These are phyloP conservation scores for Parastagonospora avenae DNA, from an alignment of 2,329 filamentous ascomycete genomes.

Conservation along the genomic window DNA sequence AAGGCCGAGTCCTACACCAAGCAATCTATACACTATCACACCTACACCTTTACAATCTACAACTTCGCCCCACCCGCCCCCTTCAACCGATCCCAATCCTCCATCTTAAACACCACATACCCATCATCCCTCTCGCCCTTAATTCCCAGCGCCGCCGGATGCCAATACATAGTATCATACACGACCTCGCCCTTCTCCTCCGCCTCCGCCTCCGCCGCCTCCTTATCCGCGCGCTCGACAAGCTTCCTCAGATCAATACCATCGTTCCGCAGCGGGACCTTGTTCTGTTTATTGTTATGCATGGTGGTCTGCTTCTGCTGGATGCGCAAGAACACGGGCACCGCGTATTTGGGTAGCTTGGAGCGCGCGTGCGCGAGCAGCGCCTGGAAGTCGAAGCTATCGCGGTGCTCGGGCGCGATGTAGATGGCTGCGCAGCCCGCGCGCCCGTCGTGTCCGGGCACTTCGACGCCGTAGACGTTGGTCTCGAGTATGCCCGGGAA, in stretches of 20 bases:
- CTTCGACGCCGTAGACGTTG: conserved; percentile 56
- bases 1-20: neutral
- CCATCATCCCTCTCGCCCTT: conserved; percentile 45
- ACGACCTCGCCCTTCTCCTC: conserved; percentile 23
- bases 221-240: conserved; percentile 45
- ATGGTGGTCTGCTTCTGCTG: conserved; percentile 64
- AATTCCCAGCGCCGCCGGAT: conserved; percentile 44
- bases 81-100: conserved; percentile 63
- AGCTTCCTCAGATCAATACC: conserved; percentile 64
- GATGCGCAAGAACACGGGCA: conserved; percentile 73
- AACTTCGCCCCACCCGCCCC: conserved; percentile 35
- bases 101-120: conserved; percentile 64
- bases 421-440: conserved; percentile 62
- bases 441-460: conserved; percentile 58
- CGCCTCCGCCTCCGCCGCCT: conserved; percentile 44
- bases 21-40: neutral
- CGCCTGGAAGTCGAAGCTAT: conserved; percentile 58
- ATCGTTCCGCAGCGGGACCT: conserved; percentile 70
- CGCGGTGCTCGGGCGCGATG: conserved; percentile 56
- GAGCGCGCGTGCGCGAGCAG: conserved; percentile 64
- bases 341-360: conserved; percentile 72
- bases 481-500: conserved; percentile 53
- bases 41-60: conserved; percentile 8
- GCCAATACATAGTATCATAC: conserved; percentile 58
- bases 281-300: conserved; percentile 83